A percentile compares a stretch with the other conserved stretches of the same genome.
phyloP scores from a whole-genome alignment of 1,284 basidiomycete genomes.

The Retiboletus flavoniger region DNA sequence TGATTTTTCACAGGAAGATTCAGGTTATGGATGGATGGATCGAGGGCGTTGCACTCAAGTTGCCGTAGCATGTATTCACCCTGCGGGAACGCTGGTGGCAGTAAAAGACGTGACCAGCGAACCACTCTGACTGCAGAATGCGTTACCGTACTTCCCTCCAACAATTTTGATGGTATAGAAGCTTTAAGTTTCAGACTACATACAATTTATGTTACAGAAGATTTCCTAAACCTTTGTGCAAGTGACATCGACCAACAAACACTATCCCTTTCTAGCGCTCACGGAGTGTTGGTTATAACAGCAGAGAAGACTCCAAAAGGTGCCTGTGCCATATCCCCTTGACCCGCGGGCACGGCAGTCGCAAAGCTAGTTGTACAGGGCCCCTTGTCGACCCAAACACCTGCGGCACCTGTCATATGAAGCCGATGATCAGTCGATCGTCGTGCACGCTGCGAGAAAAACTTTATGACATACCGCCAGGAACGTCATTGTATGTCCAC shows the following conservation, averaged over 20 bases:
- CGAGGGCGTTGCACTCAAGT: too few species aligned
- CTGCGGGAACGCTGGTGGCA: too few species aligned
- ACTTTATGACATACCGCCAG: conserved; percentile 17
- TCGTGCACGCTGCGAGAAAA: not conserved
- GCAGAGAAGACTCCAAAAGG: conserved; percentile 7
- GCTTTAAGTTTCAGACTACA: not conserved
- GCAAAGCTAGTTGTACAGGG: conserved; percentile 8
- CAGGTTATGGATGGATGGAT: too few species aligned
- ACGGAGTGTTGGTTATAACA: not conserved
- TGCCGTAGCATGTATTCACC: too few species aligned
- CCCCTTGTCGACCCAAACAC: conserved; percentile 21
- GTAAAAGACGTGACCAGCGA: too few species aligned
- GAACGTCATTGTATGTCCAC: conserved; percentile 24
- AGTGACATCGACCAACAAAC: not conserved
- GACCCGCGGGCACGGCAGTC: conserved; percentile 1
- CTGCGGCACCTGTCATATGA: conserved; percentile 12
- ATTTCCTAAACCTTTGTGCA: not conserved
- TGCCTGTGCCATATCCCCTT: conserved; percentile 5
- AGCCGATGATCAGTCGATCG: not conserved
- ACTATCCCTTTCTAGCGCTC: conserved; percentile 1
- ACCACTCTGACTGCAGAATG: too few species aligned
- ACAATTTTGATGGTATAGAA: not conserved
- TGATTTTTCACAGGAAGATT: too few species aligned
- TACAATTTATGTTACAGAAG: not conserved
- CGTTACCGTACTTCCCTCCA: too few species aligned